Base-by-base conservation (phyloP, 1,284 basidiomycete species). In the Lentinula novae-zelandiae region DNA sequence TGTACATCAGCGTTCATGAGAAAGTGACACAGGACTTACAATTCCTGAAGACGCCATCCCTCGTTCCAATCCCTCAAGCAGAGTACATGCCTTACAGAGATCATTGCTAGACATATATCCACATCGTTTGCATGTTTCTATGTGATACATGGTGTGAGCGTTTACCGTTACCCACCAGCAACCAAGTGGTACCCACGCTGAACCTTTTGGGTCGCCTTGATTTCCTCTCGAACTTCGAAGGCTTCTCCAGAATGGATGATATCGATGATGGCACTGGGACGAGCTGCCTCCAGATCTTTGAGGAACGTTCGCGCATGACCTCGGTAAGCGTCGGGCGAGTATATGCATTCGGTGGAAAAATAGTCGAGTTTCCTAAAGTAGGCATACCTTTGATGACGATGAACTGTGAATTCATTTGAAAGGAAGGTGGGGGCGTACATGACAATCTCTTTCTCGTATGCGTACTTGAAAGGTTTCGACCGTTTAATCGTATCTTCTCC, bases 401-500 rank as follows among this genome's bases (percentile, higher is more conserved):
- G 27, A 62, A 39, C 59, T 34, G 60, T 49, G 38, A 38, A 17
- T 36, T 13, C 65, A 52, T 51, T 27, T 3, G 60, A 62, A 3
- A 39, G 27, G 1, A 46, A 39, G 42, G 57, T 42, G 31, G 39
- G 54, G 7, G 75, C 85, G 65, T 66, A 93, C 96, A 99, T 98
- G 65, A 99, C 96, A 51, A 99, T 99, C 76, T 99, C 96, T 77
- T 99, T 99, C 77, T 99, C 97, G 71, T 99, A 99, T 0, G 95
- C 91, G 70, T 98, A 96, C 75, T 98, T 99, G 84, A 99, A 99
- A 2, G 96, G 96, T 76, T 99, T 99, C 63, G 93, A 96, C 52
- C 97, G 85, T 73, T 89, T 93, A 72, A 99, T 98, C 0, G 94
- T 96, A 69, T 96, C 93, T 72, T 96, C 94, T 40, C 92, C 92